Conservation (phyloP, 306 rosid species). For the Fragaria iinumae region DNA sequence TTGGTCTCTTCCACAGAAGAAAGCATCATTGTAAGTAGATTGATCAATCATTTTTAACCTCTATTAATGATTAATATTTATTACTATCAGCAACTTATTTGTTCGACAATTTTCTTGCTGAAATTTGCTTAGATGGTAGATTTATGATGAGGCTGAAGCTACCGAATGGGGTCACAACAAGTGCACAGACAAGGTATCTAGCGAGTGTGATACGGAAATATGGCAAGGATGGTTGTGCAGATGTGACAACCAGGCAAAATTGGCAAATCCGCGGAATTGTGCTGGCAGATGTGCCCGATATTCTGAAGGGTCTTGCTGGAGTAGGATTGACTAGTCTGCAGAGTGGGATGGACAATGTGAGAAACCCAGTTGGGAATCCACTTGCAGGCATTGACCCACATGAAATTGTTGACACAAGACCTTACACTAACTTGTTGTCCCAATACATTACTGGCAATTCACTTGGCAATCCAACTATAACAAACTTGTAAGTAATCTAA, state of each 20-base stretch:
- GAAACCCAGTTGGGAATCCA: constrained; percentile 97
- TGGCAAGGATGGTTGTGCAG: constrained; percentile 91
- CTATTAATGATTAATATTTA: too few relatives aligned
- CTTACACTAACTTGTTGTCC: constrained; percentile 75
- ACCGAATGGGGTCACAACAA: constrained; percentile 92
- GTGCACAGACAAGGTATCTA: constrained; percentile 72
- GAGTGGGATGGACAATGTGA: constrained; percentile 98
- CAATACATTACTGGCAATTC: constrained; percentile 81
- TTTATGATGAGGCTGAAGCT: constrained; percentile 98
- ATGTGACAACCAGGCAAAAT: constrained; percentile 91
- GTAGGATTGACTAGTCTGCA: constrained; percentile 91
- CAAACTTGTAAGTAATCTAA: constrained; percentile 68
- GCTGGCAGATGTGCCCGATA: constrained; percentile 81
- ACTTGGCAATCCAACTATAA: constrained; percentile 59
- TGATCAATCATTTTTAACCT: neutral
- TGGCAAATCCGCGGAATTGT: constrained; percentile 96
- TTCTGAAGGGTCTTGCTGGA: constrained; percentile 68
- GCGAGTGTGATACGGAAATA: constrained; percentile 82
- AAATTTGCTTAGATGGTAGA: constrained; percentile 42
- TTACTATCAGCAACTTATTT: too few relatives aligned
- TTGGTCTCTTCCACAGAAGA: constrained; percentile 90
- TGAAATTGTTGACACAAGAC: constrained; percentile 84
- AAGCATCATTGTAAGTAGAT: constrained; percentile 77
- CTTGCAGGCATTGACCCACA: constrained; percentile 84
- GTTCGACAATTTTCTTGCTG: too few relatives aligned